Percentiles rank a stretch among this genome's conserved stretches.
These are phyloP conservation scores for Tubosaeta brunneosetosa DNA, from an alignment of 768 basidiomycete species.

Conservation along the genomic window DNA sequence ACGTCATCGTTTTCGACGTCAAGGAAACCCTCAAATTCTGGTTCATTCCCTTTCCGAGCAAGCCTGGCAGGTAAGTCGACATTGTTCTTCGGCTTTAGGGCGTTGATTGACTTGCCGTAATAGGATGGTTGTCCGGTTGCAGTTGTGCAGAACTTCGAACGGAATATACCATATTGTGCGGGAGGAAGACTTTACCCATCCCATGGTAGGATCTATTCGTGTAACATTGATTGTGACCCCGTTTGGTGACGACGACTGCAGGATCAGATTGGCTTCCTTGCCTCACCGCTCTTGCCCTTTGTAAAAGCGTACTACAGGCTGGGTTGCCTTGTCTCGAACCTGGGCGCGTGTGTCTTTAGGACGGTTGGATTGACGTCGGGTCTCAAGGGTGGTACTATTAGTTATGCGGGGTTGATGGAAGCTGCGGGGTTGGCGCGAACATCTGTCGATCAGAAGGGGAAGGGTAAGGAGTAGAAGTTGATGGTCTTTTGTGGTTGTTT, in stretches of 20 bases:
- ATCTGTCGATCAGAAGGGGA: conserved; percentile 6
- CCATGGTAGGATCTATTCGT: conserved; percentile 35
- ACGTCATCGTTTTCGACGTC: conserved; percentile 47
- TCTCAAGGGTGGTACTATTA: conserved; percentile 13
- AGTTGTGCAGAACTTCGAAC: conserved; percentile 42
- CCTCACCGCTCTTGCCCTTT: conserved; percentile 20
- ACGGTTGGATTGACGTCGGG: conserved; percentile 19
- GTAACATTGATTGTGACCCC: not conserved
- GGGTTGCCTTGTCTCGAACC: conserved; percentile 20
- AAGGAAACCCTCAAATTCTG: conserved; percentile 34
- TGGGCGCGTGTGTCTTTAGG: conserved; percentile 21
- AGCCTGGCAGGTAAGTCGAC: conserved; percentile 40
- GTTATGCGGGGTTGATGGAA: conserved; percentile 19
- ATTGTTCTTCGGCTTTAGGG: not conserved
- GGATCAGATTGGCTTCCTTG: conserved; percentile 21
- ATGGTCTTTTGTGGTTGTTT: not conserved
- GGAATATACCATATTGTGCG: conserved; percentile 42
- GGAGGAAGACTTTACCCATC: conserved; percentile 60
- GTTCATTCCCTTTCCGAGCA: conserved; percentile 50
- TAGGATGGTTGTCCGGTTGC: conserved; percentile 46
- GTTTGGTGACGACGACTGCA: conserved; percentile 5
- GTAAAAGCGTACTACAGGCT: conserved; percentile 10
- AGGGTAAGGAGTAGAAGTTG: conserved; percentile 10
- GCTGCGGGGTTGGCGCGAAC: conserved; percentile 12
- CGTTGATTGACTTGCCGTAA: not conserved